Evolutionary conservation across 2,329 filamentous ascomycete genomes (phyloP).

Genomic region (Talaromyces albobiverticillius): DNA sequence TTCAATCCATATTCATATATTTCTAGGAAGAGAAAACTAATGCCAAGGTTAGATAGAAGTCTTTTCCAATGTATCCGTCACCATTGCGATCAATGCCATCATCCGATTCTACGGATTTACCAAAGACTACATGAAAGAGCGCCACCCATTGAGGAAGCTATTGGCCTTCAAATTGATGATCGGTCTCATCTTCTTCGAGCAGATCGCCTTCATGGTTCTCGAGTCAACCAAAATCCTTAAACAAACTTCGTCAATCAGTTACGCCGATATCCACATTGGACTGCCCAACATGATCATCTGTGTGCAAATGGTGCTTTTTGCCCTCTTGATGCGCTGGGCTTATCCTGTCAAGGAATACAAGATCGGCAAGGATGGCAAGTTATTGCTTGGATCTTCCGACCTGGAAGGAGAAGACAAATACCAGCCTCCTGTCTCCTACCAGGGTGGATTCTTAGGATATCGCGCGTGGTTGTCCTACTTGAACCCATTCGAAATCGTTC

Average conservation of each 20-base stretch:
- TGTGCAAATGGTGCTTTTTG: slow-evolving; percentile 2
- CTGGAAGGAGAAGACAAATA: neutral
- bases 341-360: neutral
- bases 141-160: slow-evolving; percentile 2
- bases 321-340: slow-evolving; percentile 2
- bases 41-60: neutral
- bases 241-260: neutral
- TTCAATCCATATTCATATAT: neutral
- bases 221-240: neutral
- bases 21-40: neutral
- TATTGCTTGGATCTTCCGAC: neutral
- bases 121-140: slow-evolving; percentile 6
- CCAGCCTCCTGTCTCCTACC: no score
- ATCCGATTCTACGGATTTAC: slow-evolving; percentile 4
- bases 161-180: slow-evolving; percentile 7
- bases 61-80: slow-evolving; percentile 3
- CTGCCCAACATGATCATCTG: slow-evolving; percentile 8
- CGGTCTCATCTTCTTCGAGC: slow-evolving; percentile 2
- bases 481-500: neutral
- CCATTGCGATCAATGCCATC: slow-evolving; percentile 1
- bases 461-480: neutral
- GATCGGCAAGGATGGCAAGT: neutral
- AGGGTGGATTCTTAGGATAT: neutral
- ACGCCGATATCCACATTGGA: slow-evolving; percentile 8
- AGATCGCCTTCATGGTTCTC: slow-evolving; percentile 4